phyloP scores from a whole-genome alignment of 805 yeast genomes.

The Wickerhamomyces canadensis region DNA sequence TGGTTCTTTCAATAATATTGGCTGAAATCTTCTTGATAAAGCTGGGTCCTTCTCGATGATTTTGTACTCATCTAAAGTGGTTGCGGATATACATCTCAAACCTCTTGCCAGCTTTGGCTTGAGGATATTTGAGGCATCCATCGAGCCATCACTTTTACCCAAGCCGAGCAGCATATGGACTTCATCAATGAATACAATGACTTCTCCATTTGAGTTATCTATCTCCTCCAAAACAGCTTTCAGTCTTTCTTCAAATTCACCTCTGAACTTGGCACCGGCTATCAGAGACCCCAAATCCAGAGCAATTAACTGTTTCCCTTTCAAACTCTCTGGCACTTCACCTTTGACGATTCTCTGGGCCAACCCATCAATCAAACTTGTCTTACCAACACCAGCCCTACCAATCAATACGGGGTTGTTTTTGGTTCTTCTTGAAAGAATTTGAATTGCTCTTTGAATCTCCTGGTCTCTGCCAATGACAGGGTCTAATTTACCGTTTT shows the following conservation, averaged over 20 bases:
- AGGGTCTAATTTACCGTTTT: slow-evolving; percentile 93
- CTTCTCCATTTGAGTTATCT: slow-evolving; percentile 79
- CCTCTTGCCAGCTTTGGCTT: slow-evolving; percentile 98
- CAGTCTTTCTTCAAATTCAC: slow-evolving; percentile 96
- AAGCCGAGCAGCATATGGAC: slow-evolving; percentile 99
- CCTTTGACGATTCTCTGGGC: slow-evolving; percentile 95
- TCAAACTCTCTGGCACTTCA: slow-evolving; percentile 87
- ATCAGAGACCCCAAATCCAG: slow-evolving; percentile 93
- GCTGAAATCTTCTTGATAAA: slow-evolving; percentile 96
- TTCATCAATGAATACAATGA: slow-evolving; percentile 91
- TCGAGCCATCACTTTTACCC: slow-evolving; percentile 94
- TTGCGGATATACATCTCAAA: slow-evolving; percentile 97
- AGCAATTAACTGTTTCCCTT: slow-evolving; percentile 75
- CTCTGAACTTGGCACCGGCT: slow-evolving; percentile 98
- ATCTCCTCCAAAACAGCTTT: slow-evolving; percentile 95
- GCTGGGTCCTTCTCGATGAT: slow-evolving; percentile 96
- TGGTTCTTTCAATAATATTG: slow-evolving; percentile 93
- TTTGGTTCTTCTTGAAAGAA: slow-evolving; percentile 93
- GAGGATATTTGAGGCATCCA: slow-evolving; percentile 93
- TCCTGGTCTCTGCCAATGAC: slow-evolving; percentile 99
- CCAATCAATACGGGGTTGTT: slow-evolving; percentile 96
- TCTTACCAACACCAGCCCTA: slow-evolving; percentile 99
- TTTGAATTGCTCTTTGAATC: slow-evolving; percentile 90
- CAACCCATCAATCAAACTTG: slow-evolving; percentile 96
- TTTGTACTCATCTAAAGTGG: slow-evolving; percentile 90